phyloP scores from a whole-genome alignment of 805 yeast species.

The Wickerhamomyces queroliae region DNA sequence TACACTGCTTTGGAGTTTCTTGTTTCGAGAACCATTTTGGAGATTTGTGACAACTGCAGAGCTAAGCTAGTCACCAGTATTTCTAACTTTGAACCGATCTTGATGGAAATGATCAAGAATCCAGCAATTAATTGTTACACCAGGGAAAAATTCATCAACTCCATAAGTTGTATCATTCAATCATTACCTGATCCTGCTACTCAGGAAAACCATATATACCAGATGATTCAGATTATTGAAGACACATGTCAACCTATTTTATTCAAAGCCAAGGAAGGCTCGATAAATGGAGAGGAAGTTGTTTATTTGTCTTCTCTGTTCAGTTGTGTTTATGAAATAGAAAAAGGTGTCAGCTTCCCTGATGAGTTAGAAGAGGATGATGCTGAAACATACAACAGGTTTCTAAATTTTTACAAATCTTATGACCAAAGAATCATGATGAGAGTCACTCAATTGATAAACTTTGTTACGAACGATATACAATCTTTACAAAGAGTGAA shows the following conservation, averaged over 20 bases:
- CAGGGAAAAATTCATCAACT: slow-evolving; percentile 53
- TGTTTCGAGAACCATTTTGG: slow-evolving; percentile 52
- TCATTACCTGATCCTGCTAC: slow-evolving; percentile 40
- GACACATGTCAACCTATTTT: slow-evolving; percentile 11
- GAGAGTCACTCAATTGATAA: slow-evolving; percentile 34
- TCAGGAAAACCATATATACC: slow-evolving; percentile 33
- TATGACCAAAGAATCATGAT: slow-evolving; percentile 47
- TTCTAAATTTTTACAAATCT: slow-evolving; percentile 25
- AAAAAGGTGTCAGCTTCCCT: slow-evolving; percentile 60
- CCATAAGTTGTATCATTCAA: slow-evolving; percentile 60
- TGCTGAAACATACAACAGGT: slow-evolving; percentile 13
- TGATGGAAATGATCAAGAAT: slow-evolving; percentile 41
- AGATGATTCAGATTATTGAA: slow-evolving; percentile 27
- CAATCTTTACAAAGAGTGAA: slow-evolving; percentile 34
- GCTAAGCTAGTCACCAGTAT: slow-evolving; percentile 33
- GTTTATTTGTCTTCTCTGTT: slow-evolving; percentile 53
- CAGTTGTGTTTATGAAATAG: slow-evolving; percentile 61
- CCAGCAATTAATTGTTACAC: slow-evolving; percentile 35
- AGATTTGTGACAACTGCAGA: slow-evolving; percentile 52
- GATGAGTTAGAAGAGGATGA: slow-evolving; percentile 38
- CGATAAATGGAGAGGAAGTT: slow-evolving; percentile 20
- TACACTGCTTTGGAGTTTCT: slow-evolving; percentile 26
- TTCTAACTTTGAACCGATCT: slow-evolving; percentile 41
- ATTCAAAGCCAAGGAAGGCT: slow-evolving; percentile 6
- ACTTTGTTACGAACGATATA: slow-evolving; percentile 35